Conservation (phyloP, 441 rosid species). For the Erodium moschatum region DNA sequence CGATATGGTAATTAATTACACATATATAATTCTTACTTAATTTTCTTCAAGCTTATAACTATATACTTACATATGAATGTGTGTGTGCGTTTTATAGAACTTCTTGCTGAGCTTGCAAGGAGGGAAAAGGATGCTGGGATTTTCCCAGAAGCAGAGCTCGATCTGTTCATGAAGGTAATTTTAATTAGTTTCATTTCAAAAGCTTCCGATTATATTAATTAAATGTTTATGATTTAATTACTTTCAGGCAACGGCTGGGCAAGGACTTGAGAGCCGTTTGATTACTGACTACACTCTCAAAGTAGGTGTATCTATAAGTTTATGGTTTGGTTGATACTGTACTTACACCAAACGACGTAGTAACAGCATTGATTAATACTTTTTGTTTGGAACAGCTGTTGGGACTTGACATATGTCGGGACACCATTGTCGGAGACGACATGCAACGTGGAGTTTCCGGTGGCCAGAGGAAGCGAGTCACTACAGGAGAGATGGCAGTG, state of each 20-base stretch:
- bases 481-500: conserved; percentile 81
- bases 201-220: too few species aligned
- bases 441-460: conserved; percentile 65
- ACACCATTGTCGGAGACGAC: conserved; percentile 79
- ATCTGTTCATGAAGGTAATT: conserved; percentile 57
- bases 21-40: too few species aligned
- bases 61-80: too few species aligned
- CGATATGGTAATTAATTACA: conserved; percentile 53
- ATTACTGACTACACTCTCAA: conserved; percentile 58
- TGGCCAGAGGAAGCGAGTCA: conserved; percentile 29
- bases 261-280: conserved; percentile 53
- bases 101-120: conserved; percentile 37
- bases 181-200: too few species aligned
- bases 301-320: too few species aligned
- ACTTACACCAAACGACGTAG: too few species aligned
- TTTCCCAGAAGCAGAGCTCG: conserved; percentile 54
- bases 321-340: too few species aligned
- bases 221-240: too few species aligned
- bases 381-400: conserved; percentile 34
- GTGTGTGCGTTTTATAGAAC: conserved; percentile 33
- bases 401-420: conserved; percentile 87
- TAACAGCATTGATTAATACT: too few species aligned
- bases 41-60: too few species aligned
- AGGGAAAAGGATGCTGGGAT: conserved; percentile 61
- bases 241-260: conserved; percentile 50